phyloP scores from a whole-genome alignment of 2,329 filamentous ascomycete genomes.

The Hypoxylon sp. region DNA sequence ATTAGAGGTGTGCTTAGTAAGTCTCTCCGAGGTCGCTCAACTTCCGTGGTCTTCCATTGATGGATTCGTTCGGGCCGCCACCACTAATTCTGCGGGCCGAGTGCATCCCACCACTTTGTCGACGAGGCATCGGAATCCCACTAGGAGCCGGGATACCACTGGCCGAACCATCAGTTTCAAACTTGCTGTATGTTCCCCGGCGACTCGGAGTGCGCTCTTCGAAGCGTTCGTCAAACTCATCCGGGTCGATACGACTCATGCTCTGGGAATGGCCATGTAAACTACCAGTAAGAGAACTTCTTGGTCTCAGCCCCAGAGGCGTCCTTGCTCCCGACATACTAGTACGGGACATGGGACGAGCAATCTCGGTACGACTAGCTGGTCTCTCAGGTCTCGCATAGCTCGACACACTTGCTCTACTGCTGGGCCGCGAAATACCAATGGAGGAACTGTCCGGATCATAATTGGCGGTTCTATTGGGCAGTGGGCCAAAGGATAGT shows the following conservation, averaged over 20 bases:
- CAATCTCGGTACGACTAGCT: slow-evolving; percentile 68
- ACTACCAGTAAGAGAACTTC: slow-evolving; percentile 78
- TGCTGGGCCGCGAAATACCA: slow-evolving; percentile 77
- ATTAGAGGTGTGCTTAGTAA: slow-evolving; percentile 57
- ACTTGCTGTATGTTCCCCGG: slow-evolving; percentile 67
- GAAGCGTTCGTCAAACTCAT: slow-evolving; percentile 60
- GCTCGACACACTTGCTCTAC: slow-evolving; percentile 73
- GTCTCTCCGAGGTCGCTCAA: slow-evolving; percentile 69
- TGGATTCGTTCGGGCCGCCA: slow-evolving; percentile 47
- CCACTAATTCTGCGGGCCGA: slow-evolving; percentile 61
- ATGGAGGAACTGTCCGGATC: slow-evolving; percentile 59
- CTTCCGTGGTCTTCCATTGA: slow-evolving; percentile 55
- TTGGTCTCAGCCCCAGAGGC: slow-evolving; percentile 75
- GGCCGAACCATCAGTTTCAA: slow-evolving; percentile 59
- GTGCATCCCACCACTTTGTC: slow-evolving; percentile 60
- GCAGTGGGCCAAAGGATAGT: slow-evolving; percentile 74
- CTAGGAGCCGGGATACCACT: slow-evolving; percentile 62
- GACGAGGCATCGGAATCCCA: slow-evolving; percentile 64
- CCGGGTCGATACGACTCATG: slow-evolving; percentile 69
- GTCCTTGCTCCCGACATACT: slow-evolving; percentile 74
- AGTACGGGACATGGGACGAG: slow-evolving; percentile 75
- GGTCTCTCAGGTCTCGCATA: slow-evolving; percentile 64
- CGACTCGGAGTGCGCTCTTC: slow-evolving; percentile 69
- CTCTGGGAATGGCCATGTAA: slow-evolving; percentile 71
- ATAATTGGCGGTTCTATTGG: slow-evolving; percentile 65